These are phyloP conservation scores for Quercus ilex DNA, from an alignment of 306 rosid genomes.

Conservation along the genomic window DNA sequence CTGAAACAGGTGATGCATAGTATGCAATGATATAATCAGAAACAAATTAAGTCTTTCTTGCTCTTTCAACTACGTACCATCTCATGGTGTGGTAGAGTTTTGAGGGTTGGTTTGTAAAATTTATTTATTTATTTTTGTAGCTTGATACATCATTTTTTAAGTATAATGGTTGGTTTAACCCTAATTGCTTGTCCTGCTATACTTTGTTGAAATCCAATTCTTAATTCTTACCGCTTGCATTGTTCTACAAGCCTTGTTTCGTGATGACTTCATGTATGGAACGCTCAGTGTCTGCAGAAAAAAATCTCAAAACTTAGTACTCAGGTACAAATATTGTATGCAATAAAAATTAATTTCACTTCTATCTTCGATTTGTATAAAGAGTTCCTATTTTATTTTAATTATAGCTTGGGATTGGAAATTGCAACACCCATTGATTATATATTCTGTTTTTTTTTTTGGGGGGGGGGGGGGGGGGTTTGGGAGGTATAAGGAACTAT, in stretches of 20 bases:
- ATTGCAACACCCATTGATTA: no score
- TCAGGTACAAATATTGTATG: not conserved
- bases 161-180: not conserved
- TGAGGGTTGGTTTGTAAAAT: no score
- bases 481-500: no score
- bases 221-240: conserved; percentile 51
- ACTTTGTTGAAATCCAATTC: no score
- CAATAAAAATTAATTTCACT: not conserved
- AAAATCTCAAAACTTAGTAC: not conserved
- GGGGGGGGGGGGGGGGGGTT: no score
- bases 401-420: no score
- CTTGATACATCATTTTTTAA: not conserved
- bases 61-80: not conserved
- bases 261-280: conserved; percentile 76
- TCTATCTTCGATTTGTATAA: not conserved
- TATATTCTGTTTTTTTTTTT: no score
- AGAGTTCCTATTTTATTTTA: no score
- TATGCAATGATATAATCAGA: not conserved
- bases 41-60: not conserved
- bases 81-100: no score
- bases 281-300: conserved; percentile 76
- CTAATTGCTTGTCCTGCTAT: not conserved
- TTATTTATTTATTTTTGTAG: not conserved
- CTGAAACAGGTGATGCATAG: not conserved
- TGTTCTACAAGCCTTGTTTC: conserved; percentile 38